These are phyloP conservation scores for Ogataea saltuana DNA, from an alignment of 805 yeast species.

Conservation along the genomic window DNA sequence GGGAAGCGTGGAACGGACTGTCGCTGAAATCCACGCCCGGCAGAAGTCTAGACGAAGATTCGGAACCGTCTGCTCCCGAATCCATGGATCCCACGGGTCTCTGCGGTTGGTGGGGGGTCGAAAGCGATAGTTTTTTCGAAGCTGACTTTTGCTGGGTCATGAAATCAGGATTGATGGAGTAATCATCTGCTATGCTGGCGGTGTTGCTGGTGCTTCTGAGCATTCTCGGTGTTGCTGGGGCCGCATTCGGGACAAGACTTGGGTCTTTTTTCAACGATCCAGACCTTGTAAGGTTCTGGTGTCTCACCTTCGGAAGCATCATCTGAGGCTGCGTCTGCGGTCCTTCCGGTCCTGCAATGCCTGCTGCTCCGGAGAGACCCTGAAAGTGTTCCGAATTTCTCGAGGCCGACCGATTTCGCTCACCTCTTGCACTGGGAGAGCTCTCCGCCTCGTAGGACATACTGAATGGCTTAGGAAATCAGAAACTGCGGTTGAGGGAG, in stretches of 20 bases:
- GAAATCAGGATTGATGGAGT: conserved; percentile 24
- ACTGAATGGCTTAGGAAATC: no score
- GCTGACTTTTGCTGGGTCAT: conserved; percentile 20
- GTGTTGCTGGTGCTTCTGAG: conserved; percentile 52
- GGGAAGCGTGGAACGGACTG: conserved; percentile 14
- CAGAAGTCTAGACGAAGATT: conserved; percentile 19
- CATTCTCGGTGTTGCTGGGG: conserved; percentile 73
- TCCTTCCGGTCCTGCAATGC: no score
- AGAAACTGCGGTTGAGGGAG: no score
- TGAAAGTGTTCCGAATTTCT: neutral
- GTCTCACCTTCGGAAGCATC: conserved; percentile 29
- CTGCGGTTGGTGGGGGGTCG: conserved; percentile 21
- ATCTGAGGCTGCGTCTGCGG: conserved; percentile 14
- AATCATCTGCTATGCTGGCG: conserved; percentile 27
- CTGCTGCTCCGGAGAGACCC: no score
- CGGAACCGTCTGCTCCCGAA: conserved; percentile 7
- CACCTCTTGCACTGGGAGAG: conserved; percentile 6
- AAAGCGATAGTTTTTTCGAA: conserved; percentile 20
- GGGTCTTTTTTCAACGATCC: conserved; percentile 21
- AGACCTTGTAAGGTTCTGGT: conserved; percentile 22
- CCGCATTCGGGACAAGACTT: conserved; percentile 34
- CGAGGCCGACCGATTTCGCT: conserved; percentile 3
- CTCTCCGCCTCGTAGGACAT: conserved; percentile 8
- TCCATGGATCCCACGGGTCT: conserved; percentile 17
- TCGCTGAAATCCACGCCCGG: conserved; percentile 31